phyloP scores from a whole-genome alignment of 192 early-diverging fungal genomes.

The Mortierella antarctica region DNA sequence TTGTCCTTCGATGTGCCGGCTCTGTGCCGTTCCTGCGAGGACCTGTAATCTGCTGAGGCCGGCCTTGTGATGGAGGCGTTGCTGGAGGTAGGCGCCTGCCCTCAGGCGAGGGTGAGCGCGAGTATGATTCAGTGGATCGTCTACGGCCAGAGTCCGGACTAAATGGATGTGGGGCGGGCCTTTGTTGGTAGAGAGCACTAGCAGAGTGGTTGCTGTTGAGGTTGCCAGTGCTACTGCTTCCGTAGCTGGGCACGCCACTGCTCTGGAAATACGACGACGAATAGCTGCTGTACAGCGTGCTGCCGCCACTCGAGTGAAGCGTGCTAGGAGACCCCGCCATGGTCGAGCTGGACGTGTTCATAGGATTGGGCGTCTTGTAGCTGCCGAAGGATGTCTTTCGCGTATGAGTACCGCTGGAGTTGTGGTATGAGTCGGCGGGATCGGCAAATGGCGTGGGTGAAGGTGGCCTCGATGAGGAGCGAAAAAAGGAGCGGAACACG shows the following conservation, averaged over 20 bases:
- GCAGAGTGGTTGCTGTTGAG: constrained; percentile 13
- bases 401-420: constrained; percentile 3
- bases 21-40: constrained; percentile 16
- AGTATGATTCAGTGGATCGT: constrained; percentile 31
- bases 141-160: constrained; percentile 30
- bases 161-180: constrained; percentile 12
- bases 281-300: constrained; percentile 1
- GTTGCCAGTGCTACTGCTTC: constrained; percentile 4
- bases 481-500: constrained; percentile 40
- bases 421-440: constrained; percentile 6
- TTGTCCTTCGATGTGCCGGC: constrained; percentile 29
- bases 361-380: constrained; percentile 4
- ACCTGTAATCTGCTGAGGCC: constrained; percentile 19
- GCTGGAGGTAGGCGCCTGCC: constrained; percentile 22
- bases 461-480: constrained; percentile 39
- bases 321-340: constrained; percentile 6
- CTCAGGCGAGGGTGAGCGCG: constrained; percentile 42
- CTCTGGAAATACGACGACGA: constrained; percentile 7
- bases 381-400: constrained; percentile 26
- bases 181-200: constrained; percentile 4
- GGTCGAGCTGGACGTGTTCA: not conserved
- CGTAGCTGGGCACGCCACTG: not conserved
- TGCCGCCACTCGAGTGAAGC: not conserved
- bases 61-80: constrained; percentile 24
- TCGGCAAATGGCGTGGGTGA: constrained; percentile 25